Evolutionary conservation across 257 asterid genomes (phyloP).

Genomic region (Ehretia macrophylla): DNA sequence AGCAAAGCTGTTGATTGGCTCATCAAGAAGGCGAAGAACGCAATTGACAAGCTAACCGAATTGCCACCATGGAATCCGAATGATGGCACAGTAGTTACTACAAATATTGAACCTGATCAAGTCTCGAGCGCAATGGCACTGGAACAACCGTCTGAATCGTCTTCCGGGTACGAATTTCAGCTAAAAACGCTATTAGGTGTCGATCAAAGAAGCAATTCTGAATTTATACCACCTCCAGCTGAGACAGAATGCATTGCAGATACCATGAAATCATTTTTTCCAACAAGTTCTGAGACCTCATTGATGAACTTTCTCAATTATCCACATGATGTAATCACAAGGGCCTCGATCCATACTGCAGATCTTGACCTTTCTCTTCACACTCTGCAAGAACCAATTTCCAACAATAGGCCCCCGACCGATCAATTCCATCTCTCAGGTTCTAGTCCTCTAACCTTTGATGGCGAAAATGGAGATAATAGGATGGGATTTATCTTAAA

Average conservation of each 20-base stretch:
- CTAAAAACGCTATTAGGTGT: constrained; percentile 7
- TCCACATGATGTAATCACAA: constrained; percentile 14
- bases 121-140: constrained; percentile 11
- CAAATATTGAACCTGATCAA: constrained; percentile 16
- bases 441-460: constrained; percentile 16
- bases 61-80: constrained; percentile 5
- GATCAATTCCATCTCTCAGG: constrained; percentile 12
- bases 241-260: constrained; percentile 22
- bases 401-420: constrained; percentile 9
- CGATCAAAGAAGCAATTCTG: constrained; percentile 4
- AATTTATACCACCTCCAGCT: constrained; percentile 11
- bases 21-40: constrained; percentile 43
- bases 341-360: constrained; percentile 23
- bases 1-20: constrained; percentile 71
- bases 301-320: constrained; percentile 22
- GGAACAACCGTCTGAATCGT: constrained; percentile 8
- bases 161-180: constrained; percentile 16
- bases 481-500: constrained; percentile 27
- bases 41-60: constrained; percentile 38
- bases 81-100: not conserved
- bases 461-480: constrained; percentile 15
- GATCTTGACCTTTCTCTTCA: constrained; percentile 56
- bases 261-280: constrained; percentile 33
- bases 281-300: constrained; percentile 17
- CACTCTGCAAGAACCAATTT: constrained; percentile 17